Evolutionary conservation across 2,329 filamentous ascomycete species (phyloP), one percentile per base, ranked within the genome.

Genomic region (Aspergillus niger): DNA sequence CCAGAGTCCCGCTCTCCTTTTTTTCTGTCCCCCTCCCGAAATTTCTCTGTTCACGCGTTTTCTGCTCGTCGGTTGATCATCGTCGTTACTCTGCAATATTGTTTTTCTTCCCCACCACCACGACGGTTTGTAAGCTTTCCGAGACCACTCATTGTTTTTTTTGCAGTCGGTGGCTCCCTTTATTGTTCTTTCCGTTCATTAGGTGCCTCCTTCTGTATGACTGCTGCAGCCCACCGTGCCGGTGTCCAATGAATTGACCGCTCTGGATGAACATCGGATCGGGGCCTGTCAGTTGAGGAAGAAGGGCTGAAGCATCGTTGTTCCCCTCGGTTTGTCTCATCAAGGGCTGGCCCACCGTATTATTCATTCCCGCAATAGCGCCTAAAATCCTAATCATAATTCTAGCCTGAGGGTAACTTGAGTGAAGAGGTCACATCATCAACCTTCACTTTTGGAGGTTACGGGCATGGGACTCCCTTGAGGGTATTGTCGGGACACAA

Each of bases 201-300:
- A 15, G 32, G 30, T 51, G 22, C 38, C 43, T 38, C 11, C 52
- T 38, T n/a, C 52, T 17, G 39, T 7, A 55, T 55, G 53, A 49
- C 41, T 51, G 28, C 51, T 61, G 59, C 59, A 62, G 39, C 53
- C 62, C 59, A 62, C 60, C 52, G 32, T 55, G 39, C 39, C 32
- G 57, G 59, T 55, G 59, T 62, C 62, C 62, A 63, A 63, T 63
- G 57, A 59, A 41, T 41, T 57, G 57, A 62, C 60, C 57, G 60
- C 60, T 32, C 57, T 44, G 36, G 39, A 39, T 50, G 43, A 58
- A 55, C 39, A 26, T 55, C 39, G n/a, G 20, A 20, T 20, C 20
- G 20, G 20, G 32, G 28, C 53, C 53, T 55, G 53, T 55, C 53
- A 55, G 28, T 51, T 57, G 30, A 36, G 36, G 30, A 48, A 22